Conservation (phyloP, 176 grass and related monocot genomes). For the Musa beccarii region DNA sequence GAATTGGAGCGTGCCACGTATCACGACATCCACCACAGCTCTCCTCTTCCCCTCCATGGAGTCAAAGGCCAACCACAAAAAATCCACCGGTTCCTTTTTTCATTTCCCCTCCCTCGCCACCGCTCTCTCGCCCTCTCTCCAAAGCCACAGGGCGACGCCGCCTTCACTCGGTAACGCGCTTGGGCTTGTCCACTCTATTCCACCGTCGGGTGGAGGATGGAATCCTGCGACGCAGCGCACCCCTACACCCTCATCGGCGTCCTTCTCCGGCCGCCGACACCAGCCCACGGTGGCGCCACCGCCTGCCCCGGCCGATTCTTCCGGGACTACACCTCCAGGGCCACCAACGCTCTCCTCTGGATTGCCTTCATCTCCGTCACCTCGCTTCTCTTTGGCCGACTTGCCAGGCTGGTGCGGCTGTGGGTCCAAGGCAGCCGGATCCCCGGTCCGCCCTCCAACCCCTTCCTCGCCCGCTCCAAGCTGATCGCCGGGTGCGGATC, state of each 20-base stretch:
- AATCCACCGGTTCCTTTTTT: neutral
- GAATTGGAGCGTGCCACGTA: neutral
- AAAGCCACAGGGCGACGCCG: neutral
- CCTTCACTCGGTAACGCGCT: neutral
- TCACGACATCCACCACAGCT: neutral
- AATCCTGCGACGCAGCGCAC: constrained; percentile 21
- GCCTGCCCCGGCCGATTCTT: constrained; percentile 39
- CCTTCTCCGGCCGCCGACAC: constrained; percentile 37
- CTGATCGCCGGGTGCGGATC: constrained; percentile 36
- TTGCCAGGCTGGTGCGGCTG: constrained; percentile 44
- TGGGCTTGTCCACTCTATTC: neutral
- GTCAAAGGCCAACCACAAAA: neutral
- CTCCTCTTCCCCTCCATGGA: neutral
- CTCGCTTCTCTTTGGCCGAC: constrained; percentile 35
- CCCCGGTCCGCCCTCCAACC: constrained; percentile 38
- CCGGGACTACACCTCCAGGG: constrained; percentile 50
- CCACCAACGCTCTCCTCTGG: constrained; percentile 87
- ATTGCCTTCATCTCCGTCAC: constrained; percentile 43
- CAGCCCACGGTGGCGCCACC: constrained; percentile 18
- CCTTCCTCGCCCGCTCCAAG: constrained; percentile 17
- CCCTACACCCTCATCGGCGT: constrained; percentile 71
- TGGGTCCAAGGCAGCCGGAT: constrained; percentile 57
- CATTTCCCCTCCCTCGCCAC: neutral
- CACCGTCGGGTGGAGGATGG: constrained; percentile 3
- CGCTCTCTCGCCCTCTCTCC: neutral